Evolutionary conservation across 2,329 filamentous ascomycete species (phyloP), one percentile per base, ranked within the genome.

Genomic region (Fusarium sterilihyphosum): DNA sequence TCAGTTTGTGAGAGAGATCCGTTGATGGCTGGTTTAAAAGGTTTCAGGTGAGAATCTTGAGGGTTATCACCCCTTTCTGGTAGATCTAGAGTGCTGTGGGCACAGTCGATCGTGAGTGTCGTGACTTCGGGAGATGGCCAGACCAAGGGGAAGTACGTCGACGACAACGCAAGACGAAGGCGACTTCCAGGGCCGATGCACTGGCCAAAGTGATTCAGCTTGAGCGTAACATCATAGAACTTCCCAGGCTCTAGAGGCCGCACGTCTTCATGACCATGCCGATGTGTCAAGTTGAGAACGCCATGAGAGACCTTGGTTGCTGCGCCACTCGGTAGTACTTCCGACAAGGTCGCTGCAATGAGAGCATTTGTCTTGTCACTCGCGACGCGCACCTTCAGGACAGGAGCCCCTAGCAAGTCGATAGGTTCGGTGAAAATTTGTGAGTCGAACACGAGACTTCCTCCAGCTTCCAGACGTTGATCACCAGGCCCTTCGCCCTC

Each of bases 81-180:
- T 0, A 64, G 43, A 5, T 64, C 29, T 2, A 64, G 16, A 17
- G 20, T 17, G 2, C 61, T 64, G 5, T 49, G 24, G 16, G 49
- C 37, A 17, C 64, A 65, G 5, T 65, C 41, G 3, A 65, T n/a
- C 1, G 49, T 57, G 5, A 66, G 49, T 2, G 31, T 65, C 2
- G 64, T 66, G 11, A 31, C 17, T 20, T 65, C 37, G 6, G 64
- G 60, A 20, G 64, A 66, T 22, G 64, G 60, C 64, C 64, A 66
- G 17, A 65, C 49, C 22, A 66, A 24, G 20, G 64, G 64, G 29
- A 66, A 66, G 24, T 65, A 66, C 3, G 64, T 57, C 0, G 64
- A 57, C 1, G 64, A 66, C 6, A 66, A 5, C 2, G 64, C 64
- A 37, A 66, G 37, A 2, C 64, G 64, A 6, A 66, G 29, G 1